Conservation (phyloP, 345 rosid genomes). For the Psidium guajava region DNA sequence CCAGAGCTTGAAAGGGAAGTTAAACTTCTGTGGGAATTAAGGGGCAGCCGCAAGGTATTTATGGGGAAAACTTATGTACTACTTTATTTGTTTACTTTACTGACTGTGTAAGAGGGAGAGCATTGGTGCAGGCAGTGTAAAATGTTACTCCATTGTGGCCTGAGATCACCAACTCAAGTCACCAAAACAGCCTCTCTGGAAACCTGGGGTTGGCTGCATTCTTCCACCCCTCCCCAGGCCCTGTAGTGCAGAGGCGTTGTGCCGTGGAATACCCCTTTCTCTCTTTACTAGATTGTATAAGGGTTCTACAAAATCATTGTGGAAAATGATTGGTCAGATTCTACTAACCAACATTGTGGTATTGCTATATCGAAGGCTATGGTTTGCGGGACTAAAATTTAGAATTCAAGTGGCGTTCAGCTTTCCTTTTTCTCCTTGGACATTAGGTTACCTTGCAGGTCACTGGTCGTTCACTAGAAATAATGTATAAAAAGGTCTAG, state of each 20-base stretch:
- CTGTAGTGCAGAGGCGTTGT: not conserved
- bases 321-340: not conserved
- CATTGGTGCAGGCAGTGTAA: not conserved
- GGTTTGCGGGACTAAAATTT: not conserved
- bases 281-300: not conserved
- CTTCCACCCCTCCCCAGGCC: not conserved
- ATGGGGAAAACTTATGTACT: not conserved
- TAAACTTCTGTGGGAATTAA: slow-evolving; percentile 67
- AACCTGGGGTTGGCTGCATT: not conserved
- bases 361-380: not conserved
- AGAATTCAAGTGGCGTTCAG: not conserved
- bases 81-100: not conserved
- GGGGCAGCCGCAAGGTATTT: slow-evolving; percentile 64
- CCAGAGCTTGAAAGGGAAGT: slow-evolving; percentile 97
- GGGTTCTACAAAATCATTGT: not conserved
- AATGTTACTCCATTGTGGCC: not conserved
- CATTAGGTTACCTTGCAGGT: not conserved
- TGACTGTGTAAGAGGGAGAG: not conserved
- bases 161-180: not conserved
- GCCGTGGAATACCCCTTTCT: not conserved
- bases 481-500: not conserved
- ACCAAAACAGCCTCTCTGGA: not conserved
- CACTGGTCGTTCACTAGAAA: not conserved
- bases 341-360: not conserved
- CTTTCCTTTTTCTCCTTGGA: not conserved